Base-by-base conservation (phyloP, 2,329 filamentous ascomycete genomes). In the Diaporthe sp. region DNA sequence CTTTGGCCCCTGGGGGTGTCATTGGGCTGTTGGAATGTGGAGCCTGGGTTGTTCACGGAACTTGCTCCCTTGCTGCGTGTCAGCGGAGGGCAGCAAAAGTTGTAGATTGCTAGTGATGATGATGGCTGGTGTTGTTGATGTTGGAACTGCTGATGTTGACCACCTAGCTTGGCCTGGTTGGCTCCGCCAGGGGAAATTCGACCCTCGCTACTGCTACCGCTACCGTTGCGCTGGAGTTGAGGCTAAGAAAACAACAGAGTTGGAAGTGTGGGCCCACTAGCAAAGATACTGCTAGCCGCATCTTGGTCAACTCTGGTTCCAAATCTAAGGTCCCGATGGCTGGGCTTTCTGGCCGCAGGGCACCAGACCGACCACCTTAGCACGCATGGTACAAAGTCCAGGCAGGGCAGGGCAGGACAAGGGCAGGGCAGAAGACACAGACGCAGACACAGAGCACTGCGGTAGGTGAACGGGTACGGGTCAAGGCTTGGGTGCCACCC, bases 1-100 rank as follows among this genome's bases (percentile, higher is more conserved):
- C 44, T 15, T 37, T 44, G 19, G 27, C 19, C 17, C 37, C 17
- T 44, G 63, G 27, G 61, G 30, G 61, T 4, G 44, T 39, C 5
- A 27, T 37, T 53, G 63, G 13, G 47, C 63, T n/a, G 63, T 27
- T 68, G 63, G 63, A 39, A 68, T 53, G 47, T 39, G 63, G 63
- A 50, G 30, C 63, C 32, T 22, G 17, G 27, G 32, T 19, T 44
- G 39, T 44, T 10, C 35, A 61, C 61, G 22, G 66, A 7, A 42
- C 7, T 47, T 4, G 35, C 47, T 53, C 47, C 50, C 66, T 56
- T 70, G 66, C 35, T 56, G 66, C 35, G 35, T 15, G 17, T 30
- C 13, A n/a, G 30, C 25, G 17, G 50, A 53, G 53, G 30, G 55
- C 19, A 27, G 55, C 44, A 19, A 53, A 7, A 30, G 25, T 53